Percentiles rank a stretch among this genome's conserved stretches.
phyloP scores from a whole-genome alignment of 345 rosid species.

The Leavenworthia alabamica region DNA sequence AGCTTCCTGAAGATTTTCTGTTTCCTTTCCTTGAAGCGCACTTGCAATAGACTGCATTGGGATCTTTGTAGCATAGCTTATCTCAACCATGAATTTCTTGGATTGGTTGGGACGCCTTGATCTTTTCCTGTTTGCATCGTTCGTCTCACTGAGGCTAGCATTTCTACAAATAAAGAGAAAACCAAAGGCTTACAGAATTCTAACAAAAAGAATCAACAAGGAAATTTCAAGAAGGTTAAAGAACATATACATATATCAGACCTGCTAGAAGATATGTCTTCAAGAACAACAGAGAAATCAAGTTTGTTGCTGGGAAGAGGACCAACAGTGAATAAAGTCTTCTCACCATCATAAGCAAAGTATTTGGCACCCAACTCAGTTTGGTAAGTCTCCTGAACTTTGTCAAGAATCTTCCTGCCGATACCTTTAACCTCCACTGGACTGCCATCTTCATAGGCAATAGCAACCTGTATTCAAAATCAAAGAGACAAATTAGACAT shows the following conservation, averaged over 20 bases:
- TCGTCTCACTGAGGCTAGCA: conserved; percentile 44
- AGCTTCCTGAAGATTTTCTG: conserved; percentile 70
- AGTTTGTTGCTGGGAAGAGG: conserved; percentile 69
- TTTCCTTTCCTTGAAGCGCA: conserved; percentile 72
- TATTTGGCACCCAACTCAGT: conserved; percentile 50
- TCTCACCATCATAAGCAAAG: conserved; percentile 94
- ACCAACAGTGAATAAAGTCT: conserved; percentile 71
- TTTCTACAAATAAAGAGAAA: conserved; percentile 26
- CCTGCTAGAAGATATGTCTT: conserved; percentile 59
- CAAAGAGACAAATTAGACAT: neutral
- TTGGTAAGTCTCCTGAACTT: conserved; percentile 61
- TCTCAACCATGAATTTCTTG: conserved; percentile 58
- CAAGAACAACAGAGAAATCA: conserved; percentile 73
- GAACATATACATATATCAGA: neutral
- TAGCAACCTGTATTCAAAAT: conserved; percentile 43
- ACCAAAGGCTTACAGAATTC: neutral
- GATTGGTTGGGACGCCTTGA: conserved; percentile 48
- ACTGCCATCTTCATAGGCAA: conserved; percentile 72
- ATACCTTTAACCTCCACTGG: conserved; percentile 71
- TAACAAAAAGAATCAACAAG: neutral
- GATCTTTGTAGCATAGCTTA: conserved; percentile 68
- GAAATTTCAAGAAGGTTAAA: neutral
- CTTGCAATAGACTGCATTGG: conserved; percentile 78
- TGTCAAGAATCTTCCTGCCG: conserved; percentile 62
- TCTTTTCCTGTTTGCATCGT: conserved; percentile 55